Evolutionary conservation across 2,329 filamentous ascomycete species (phyloP), one percentile per base, ranked within the genome.

Genomic region (Ophiosphaerella korrae): DNA sequence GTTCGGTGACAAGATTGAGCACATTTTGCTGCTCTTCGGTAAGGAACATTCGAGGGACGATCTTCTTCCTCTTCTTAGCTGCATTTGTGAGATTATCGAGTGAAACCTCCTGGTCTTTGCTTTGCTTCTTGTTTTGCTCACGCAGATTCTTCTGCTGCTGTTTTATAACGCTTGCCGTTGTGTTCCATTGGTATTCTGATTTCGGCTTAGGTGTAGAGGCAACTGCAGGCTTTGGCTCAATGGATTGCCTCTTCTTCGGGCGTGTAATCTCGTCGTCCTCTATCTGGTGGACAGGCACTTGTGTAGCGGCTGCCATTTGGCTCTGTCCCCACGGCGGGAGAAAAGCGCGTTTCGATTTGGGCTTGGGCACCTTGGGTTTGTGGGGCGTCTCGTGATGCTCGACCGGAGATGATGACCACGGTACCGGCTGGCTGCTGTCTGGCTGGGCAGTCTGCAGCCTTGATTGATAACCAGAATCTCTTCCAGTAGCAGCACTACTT

Each of bases 1-100:
- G 78, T 18, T 94, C 84, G 7, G 91, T 83, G 8, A 99, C 93
- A 16, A 97, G 79, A 39, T 91, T 86, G 50, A 95, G 79, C 9
- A 99, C 91, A 51, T 89, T 85, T 52, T 85, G 83, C 74, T 99
- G 94, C 70, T 99, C 94, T 11, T 88, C 83, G 69, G 90, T 97
- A 32, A 99, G 79, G 48, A 88, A 87, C 8, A 95, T 82, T 75
- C 23, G 84, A 75, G 48, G 83, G 72, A 67, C 74, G 68, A 48
- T 74, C 58, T 73, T 72, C 53, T 75, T 76, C 53, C 76, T 73
- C 57, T 71, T 78, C 33, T 69, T 67, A 21, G 71, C 71, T 9
- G 77, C 74, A 33, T 81, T 76, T 34, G 77, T 75, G 5, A 78
- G 73, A 2, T 80, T 81, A 14, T 82, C 81, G 52, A 61, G 75